Percentiles rank a stretch among this genome's conserved stretches.
Conservation (phyloP, 208 protist species). For the Leishmania martiniquensis region DNA sequence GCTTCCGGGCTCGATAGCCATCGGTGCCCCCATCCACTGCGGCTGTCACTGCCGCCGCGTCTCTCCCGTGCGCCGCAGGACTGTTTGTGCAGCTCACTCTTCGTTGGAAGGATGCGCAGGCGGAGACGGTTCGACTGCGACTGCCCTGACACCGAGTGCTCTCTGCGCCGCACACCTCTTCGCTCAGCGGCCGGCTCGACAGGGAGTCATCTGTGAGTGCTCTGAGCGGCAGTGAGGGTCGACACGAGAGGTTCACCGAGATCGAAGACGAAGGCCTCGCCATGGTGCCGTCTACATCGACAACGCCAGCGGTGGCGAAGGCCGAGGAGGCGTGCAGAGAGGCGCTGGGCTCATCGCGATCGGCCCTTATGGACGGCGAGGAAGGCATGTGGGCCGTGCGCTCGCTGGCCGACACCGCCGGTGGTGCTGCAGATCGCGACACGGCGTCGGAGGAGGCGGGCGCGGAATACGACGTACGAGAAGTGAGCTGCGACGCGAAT, state of each 20-base stretch:
- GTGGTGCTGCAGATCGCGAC: constrained; percentile 6
- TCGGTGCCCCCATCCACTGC: not conserved
- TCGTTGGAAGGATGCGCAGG: not conserved
- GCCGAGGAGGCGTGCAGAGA: not conserved
- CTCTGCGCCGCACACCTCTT: not conserved
- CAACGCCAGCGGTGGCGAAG: not conserved
- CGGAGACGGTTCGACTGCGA: not conserved
- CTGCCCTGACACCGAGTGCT: not conserved
- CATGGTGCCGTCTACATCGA: not conserved
- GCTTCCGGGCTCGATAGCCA: not conserved
- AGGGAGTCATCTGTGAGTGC: constrained; percentile 9
- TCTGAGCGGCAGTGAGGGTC: constrained; percentile 4
- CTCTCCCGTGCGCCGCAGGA: not conserved
- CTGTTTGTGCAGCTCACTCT: not conserved
- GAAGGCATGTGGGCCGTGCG: not conserved
- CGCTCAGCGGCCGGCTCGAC: not conserved
- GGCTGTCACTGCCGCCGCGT: not conserved
- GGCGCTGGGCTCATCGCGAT: constrained; percentile 6
- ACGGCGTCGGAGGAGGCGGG: not conserved
- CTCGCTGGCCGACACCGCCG: constrained; percentile 2
- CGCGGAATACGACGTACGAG: not conserved
- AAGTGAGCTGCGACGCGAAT: not conserved
- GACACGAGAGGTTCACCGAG: not conserved
- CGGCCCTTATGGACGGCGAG: constrained; percentile 6
- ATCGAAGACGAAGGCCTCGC: not conserved